A percentile compares a stretch with the other conserved stretches of the same genome.
These are phyloP conservation scores for Glycine latifolia DNA, from an alignment of 306 rosid species.

Conservation along the genomic window DNA sequence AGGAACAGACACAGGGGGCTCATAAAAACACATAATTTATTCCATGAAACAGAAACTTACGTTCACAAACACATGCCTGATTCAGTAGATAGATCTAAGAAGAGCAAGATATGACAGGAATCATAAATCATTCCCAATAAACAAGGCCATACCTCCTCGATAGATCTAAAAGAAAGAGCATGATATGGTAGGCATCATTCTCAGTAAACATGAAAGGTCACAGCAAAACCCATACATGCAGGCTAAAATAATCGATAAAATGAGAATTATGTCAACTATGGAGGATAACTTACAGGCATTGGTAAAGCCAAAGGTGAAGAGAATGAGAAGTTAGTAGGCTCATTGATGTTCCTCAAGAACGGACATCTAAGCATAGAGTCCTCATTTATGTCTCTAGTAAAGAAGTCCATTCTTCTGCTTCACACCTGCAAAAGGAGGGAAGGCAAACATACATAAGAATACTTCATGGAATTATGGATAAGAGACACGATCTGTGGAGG, in stretches of 20 bases:
- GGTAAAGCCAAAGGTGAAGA: slow-evolving; percentile 81
- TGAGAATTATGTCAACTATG: slow-evolving; percentile 31
- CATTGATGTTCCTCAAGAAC: slow-evolving; percentile 95
- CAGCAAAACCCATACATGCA: slow-evolving; percentile 14
- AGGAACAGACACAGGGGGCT: background rate
- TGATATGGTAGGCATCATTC: slow-evolving; percentile 31
- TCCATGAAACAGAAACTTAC: slow-evolving; percentile 28
- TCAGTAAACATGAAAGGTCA: slow-evolving; percentile 15
- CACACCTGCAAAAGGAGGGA: slow-evolving; percentile 52
- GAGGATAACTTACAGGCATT: slow-evolving; percentile 70
- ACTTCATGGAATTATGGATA: slow-evolving; percentile 12
- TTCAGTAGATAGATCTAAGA: slow-evolving; percentile 17
- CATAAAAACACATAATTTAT: slow-evolving; percentile 10
- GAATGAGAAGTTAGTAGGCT: slow-evolving; percentile 92
- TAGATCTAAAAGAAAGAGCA: slow-evolving; percentile 9
- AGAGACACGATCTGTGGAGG: slow-evolving; percentile 19
- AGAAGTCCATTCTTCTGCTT: slow-evolving; percentile 63
- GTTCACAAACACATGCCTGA: slow-evolving; percentile 21
- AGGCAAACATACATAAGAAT: slow-evolving; percentile 20
- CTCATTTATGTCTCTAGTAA: slow-evolving; percentile 63
- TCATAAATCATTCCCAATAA: slow-evolving; percentile 36
- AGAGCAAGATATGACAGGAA: background rate
- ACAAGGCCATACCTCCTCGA: background rate
- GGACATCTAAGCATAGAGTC: slow-evolving; percentile 85
- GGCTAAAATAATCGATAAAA: background rate